These are phyloP conservation scores for Colletotrichum noveboracense DNA, from an alignment of 2,329 filamentous ascomycete species.

Conservation along the genomic window DNA sequence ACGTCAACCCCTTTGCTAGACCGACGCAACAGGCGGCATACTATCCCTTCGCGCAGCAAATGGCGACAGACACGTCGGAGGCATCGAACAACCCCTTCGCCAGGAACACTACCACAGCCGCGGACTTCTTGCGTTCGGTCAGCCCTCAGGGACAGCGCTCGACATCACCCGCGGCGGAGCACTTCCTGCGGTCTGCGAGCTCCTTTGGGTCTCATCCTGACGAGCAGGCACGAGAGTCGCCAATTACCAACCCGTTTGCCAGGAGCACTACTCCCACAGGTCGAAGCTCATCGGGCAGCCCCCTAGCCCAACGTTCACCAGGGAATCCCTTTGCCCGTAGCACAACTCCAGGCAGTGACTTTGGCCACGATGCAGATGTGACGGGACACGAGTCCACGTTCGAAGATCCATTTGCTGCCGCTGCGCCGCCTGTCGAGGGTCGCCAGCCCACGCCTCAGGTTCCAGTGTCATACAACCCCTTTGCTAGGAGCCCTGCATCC, in stretches of 20 bases:
- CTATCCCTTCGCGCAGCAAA: slow-evolving; percentile 1
- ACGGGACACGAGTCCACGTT: neutral
- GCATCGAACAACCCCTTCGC: neutral
- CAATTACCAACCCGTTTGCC: slow-evolving; percentile 2
- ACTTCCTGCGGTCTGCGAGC: neutral
- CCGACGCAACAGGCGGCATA: neutral
- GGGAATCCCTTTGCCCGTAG: neutral
- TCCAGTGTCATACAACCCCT: slow-evolving; percentile 4
- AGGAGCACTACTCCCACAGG: neutral
- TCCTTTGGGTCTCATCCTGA: neutral
- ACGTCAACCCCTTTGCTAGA: slow-evolving; percentile 2
- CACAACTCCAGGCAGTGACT: neutral
- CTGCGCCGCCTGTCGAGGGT: neutral
- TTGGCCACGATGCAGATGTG: neutral
- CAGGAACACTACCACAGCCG: neutral
- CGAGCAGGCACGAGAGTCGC: neutral
- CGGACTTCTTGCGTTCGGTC: slow-evolving; percentile 7
- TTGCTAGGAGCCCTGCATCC: neutral
- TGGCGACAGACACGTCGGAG: neutral
- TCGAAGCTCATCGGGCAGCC: neutral
- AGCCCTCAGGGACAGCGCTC: neutral
- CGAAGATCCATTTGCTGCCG: neutral
- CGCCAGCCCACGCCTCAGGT: slow-evolving; percentile 10
- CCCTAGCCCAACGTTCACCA: neutral
- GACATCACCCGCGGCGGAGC: neutral